Evolutionary conservation across 2,329 filamentous ascomycete genomes (phyloP), one percentile per base, ranked within the genome.

Genomic region (Colletotrichum euphorbiae): DNA sequence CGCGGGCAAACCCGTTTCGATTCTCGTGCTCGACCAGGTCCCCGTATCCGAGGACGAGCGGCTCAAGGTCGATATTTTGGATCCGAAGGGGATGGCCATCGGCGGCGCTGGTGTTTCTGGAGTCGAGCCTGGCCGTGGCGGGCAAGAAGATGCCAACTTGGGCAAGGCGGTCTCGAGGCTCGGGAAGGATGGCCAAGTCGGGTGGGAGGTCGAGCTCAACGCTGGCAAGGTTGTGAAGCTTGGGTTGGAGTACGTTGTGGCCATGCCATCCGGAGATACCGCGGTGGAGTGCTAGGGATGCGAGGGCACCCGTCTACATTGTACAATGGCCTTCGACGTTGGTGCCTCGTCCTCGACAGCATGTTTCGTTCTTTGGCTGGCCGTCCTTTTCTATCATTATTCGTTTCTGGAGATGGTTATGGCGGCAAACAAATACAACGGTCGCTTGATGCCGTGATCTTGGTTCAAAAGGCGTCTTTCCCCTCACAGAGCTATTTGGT

Each of bases 41-140:
- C 89, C 88, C 3, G 80, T 90, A n/a, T 87, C 83, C 21, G 83
- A 90, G 74, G 87, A 90, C 61, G 87, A 89, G 74, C 79, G 82
- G 45, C 77, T 90, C 6, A 79, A 80, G 4, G 81, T 90, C 8
- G 82, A 84, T 1, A 73, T 90, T 36, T 70, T 82, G 15, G 74
- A 77, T 17, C 88, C 89, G 1, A 76, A 76, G 3, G 86, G 85
- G 0, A 70, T 90, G 46, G 72, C 72, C 0, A 70, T 75, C 3
- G 80, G 79, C 0, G 82, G 82, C 1, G 72, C 79, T 1, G 66
- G 73, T 2, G 78, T 85, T 3, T 50, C 72, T 0, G 75, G 79
- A 0, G 84, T 83, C 0, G 72, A 71, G 12, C 69, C 76, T 7
- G 74, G 73, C 0, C 71, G 74, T 38, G 74, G 77, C 4, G 72